phyloP scores from a whole-genome alignment of 257 asterid genomes.

The Parsonsia alboflavescens region DNA sequence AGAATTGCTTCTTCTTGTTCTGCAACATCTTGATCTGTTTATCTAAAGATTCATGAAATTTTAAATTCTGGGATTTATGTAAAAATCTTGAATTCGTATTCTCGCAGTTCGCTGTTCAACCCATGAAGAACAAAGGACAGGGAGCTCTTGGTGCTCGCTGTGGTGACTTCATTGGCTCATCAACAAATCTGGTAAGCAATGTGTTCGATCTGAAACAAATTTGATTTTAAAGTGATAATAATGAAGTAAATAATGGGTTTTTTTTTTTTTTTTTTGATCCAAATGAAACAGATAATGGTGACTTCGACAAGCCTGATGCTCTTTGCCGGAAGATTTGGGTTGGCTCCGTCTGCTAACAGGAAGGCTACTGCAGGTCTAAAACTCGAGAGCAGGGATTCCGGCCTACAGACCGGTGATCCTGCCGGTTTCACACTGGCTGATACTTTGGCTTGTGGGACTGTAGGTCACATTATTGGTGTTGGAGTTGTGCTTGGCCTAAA shows the following conservation, averaged over 20 bases:
- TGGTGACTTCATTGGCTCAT: constrained; percentile 89
- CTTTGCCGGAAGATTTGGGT: constrained; percentile 87
- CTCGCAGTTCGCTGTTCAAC: constrained; percentile 39
- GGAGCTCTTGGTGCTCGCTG: constrained; percentile 85
- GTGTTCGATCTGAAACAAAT: neutral
- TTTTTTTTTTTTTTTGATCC: neutral
- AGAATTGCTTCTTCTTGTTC: constrained; percentile 1
- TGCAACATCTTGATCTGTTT: neutral
- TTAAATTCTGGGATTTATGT: no score
- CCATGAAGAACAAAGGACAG: constrained; percentile 51
- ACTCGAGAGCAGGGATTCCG: constrained; percentile 78
- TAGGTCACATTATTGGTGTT: constrained; percentile 93
- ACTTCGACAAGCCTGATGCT: constrained; percentile 79
- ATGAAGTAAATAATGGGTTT: no score
- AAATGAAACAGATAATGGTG: constrained; percentile 62
- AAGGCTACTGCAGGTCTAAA: constrained; percentile 85
- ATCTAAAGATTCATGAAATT: no score
- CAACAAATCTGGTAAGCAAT: constrained; percentile 67
- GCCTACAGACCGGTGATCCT: constrained; percentile 92
- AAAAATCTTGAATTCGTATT: neutral
- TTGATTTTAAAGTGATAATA: no score
- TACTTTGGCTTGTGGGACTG: constrained; percentile 78
- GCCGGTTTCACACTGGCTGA: constrained; percentile 97
- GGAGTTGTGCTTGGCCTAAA: constrained; percentile 96
- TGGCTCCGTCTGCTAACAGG: constrained; percentile 95